phyloP scores from a whole-genome alignment of 305 asterid genomes.

The Fraxinus nigra region DNA sequence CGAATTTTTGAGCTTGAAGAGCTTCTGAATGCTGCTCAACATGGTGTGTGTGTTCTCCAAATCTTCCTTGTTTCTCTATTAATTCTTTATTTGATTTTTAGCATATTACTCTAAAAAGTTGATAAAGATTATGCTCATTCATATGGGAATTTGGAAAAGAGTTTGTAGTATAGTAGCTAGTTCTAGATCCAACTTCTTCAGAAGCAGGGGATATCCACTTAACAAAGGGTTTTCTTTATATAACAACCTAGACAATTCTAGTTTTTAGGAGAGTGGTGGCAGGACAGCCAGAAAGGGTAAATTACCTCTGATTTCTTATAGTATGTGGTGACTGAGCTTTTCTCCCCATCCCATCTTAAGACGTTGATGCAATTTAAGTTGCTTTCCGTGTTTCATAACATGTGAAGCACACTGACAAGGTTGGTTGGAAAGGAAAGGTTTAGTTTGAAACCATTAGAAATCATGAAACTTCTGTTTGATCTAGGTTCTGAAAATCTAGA shows the following conservation, averaged over 20 bases:
- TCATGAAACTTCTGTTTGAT: background rate
- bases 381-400: background rate
- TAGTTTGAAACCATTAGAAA: background rate
- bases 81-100: constrained; percentile 1
- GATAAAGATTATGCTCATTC: constrained; percentile 10
- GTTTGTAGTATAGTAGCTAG: background rate
- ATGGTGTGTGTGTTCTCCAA: constrained; percentile 42
- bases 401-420: background rate
- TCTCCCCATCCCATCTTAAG: background rate
- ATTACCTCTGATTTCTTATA: background rate
- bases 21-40: constrained; percentile 83
- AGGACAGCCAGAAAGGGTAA: background rate
- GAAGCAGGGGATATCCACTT: background rate
- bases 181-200: background rate
- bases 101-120: background rate
- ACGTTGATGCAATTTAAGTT: background rate
- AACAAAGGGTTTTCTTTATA: background rate
- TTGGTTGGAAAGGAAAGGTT: background rate
- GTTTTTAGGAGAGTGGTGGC: background rate
- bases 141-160: background rate
- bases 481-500: background rate
- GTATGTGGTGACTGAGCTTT: background rate
- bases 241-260: background rate
- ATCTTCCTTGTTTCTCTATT: constrained; percentile 18
- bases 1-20: constrained; percentile 92